Base-by-base conservation (phyloP, 1,139 yeast species). In the Hanseniaspora sp. region DNA sequence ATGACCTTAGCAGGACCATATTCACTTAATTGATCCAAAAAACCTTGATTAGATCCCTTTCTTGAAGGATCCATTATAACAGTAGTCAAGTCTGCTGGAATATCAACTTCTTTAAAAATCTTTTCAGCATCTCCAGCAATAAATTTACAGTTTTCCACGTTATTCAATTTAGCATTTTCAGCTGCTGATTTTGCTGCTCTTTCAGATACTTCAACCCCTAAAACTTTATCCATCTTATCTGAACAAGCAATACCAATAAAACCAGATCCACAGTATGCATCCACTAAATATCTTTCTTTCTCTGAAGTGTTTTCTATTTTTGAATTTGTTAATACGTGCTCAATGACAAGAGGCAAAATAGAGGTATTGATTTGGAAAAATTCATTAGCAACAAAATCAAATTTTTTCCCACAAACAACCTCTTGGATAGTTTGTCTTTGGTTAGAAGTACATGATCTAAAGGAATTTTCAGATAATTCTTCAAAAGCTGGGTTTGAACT, bases 261-360 rank as follows among this genome's bases (percentile, higher is more conserved):
- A 0, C 98, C 98, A 3, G 96, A 86, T 2, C 98, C 98, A 74
- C 98, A 92, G 70, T 92, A 92, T 0, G 98, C 96, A 68, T 92
- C 98, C 31, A 92, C 96, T 55, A 92, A 72, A 66, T 82, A 88
- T 65, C 63, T 70, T 63, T 69, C 71, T 59, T 68, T 74, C 13
- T 78, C 78, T 33, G 67, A 66, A 2, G 77, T 71, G 43, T 80
- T 74, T 46, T 70, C 70, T 53, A 87, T 69, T 4, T 48, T 43
- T 5, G 39, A 28, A 63, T 86, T 86, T 18, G 80, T 77, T 58
- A 82, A 78, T 18, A 92, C 98, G 64, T 87, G 88, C 47, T 73
- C 72, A 1, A 95, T 85, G 9, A 92, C 95, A 1, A 74, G 69
- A 1, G 96, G 95, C 58, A 92, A 73, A 39, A 92, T 92, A 23